Percentiles rank a stretch among this genome's conserved stretches.
These are phyloP conservation scores for Chlorella ohadii DNA, from an alignment of 139 green algal genomes.

Conservation along the genomic window DNA sequence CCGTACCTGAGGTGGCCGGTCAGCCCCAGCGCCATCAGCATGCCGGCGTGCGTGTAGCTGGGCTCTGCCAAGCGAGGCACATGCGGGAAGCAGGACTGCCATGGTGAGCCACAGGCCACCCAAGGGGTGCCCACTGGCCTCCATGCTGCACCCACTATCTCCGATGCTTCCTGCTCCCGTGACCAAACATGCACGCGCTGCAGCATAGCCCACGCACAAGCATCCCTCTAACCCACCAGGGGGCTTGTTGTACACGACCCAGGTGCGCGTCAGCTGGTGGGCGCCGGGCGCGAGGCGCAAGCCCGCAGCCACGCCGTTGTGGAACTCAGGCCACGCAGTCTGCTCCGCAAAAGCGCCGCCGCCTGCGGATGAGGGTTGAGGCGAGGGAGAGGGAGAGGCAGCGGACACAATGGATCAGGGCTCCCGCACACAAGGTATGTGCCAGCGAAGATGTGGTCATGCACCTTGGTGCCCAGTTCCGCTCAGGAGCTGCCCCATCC, in stretches of 20 bases:
- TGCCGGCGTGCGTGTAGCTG: conserved; percentile 83
- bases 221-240: background rate
- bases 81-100: no score
- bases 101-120: no score
- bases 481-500: background rate
- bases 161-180: no score
- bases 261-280: conserved; percentile 74
- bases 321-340: conserved; percentile 96
- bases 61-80: conserved; percentile 42
- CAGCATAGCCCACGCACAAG: no score
- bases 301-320: conserved; percentile 92
- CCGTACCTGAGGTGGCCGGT: conserved; percentile 54
- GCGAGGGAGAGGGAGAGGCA: background rate
- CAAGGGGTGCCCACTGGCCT: no score
- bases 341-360: conserved; percentile 72
- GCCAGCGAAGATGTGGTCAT: no score
- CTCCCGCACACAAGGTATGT: no score
- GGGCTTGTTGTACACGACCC: conserved; percentile 87
- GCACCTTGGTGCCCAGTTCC: no score
- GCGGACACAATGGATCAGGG: no score
- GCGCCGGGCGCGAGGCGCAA: conserved; percentile 66
- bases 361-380: conserved; percentile 10
- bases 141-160: no score
- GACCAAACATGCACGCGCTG: no score
- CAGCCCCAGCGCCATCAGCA: conserved; percentile 94